phyloP scores from a whole-genome alignment of 495 filamentous ascomycete genomes.

The Xylaria palmicola region DNA sequence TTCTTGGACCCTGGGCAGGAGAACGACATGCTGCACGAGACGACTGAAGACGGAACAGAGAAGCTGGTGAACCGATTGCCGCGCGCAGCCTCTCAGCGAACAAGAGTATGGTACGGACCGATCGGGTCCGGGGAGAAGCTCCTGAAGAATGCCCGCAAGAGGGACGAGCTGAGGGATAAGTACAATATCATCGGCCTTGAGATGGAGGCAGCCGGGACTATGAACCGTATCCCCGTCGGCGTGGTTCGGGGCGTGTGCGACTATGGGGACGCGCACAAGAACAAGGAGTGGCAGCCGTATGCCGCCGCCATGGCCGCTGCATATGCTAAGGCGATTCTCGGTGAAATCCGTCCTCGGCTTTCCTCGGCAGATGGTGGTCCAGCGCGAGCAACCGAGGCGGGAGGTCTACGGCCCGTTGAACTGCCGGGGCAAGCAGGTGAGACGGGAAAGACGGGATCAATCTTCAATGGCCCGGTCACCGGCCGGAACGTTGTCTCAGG shows the following conservation, averaged over 20 bases:
- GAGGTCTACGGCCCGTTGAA: neutral
- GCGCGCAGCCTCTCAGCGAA: constrained; percentile 20
- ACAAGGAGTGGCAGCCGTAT: constrained; percentile 38
- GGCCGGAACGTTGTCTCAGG: neutral
- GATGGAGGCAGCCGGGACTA: constrained; percentile 30
- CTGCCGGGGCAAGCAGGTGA: neutral
- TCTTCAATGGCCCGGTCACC: neutral
- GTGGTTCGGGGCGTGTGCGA: constrained; percentile 44
- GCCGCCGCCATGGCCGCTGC: constrained; percentile 41
- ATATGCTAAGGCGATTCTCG: constrained; percentile 37
- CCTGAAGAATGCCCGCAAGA: constrained; percentile 24
- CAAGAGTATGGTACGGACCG: constrained; percentile 29
- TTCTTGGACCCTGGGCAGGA: constrained; percentile 31
- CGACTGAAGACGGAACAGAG: constrained; percentile 10
- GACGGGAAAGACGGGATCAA: neutral
- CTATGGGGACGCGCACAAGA: constrained; percentile 42
- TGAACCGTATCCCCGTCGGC: constrained; percentile 30
- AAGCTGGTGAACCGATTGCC: constrained; percentile 8
- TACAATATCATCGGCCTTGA: constrained; percentile 27
- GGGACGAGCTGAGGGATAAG: constrained; percentile 26
- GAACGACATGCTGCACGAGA: constrained; percentile 18
- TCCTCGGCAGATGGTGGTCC: neutral
- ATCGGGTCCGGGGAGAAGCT: constrained; percentile 34
- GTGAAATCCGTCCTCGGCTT: neutral
- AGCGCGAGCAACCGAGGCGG: neutral